Conservation (phyloP, 345 rosid species). For the Erysimum cheiranthoides region DNA sequence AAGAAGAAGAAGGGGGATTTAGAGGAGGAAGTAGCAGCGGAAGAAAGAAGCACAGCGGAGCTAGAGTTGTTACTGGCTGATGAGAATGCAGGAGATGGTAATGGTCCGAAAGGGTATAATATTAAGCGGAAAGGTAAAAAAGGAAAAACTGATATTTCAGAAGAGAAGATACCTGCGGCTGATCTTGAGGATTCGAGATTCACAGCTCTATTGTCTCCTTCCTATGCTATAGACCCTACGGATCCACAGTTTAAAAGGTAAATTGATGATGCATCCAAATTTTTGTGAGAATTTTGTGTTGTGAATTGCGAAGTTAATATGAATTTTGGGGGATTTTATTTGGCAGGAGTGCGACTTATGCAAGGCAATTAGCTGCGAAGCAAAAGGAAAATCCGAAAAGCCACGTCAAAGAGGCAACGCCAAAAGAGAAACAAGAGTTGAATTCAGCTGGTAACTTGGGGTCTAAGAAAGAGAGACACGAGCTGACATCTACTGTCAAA, state of each 20-base stretch:
- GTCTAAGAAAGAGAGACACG: conserved; percentile 53
- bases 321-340: background rate
- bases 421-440: conserved; percentile 28
- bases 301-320: background rate
- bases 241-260: conserved; percentile 97
- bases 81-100: conserved; percentile 60
- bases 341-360: conserved; percentile 88
- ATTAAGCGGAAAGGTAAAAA: conserved; percentile 69
- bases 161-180: conserved; percentile 67
- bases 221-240: conserved; percentile 89
- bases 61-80: conserved; percentile 87
- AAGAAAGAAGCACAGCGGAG: conserved; percentile 76
- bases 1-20: conserved; percentile 41
- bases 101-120: conserved; percentile 80
- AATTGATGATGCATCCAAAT: background rate
- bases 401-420: conserved; percentile 27
- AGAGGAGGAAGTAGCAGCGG: conserved; percentile 49
- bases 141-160: conserved; percentile 57
- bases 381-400: conserved; percentile 52
- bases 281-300: conserved; percentile 5
- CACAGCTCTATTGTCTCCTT: conserved; percentile 62
- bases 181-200: conserved; percentile 75
- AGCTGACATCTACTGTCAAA: conserved; percentile 65
- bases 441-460: conserved; percentile 32
- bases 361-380: conserved; percentile 66